Evolutionary conservation across 2,329 filamentous ascomycete genomes (phyloP).

Genomic region (Hirsutella rhossiliensis): DNA sequence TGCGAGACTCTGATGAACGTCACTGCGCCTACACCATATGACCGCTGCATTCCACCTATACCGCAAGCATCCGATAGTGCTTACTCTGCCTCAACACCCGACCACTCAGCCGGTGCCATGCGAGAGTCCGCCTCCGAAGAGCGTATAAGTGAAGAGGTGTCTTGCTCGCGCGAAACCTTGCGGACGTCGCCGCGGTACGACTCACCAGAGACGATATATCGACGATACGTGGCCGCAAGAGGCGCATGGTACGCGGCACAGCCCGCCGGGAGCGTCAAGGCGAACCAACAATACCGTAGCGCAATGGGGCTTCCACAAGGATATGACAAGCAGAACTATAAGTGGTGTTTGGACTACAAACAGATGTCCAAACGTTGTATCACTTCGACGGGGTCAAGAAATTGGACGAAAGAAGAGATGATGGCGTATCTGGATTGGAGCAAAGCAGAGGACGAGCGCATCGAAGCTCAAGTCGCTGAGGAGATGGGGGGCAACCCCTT

Average conservation of each 20-base stretch:
- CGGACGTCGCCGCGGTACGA: not conserved
- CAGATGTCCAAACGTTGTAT: too few relatives aligned
- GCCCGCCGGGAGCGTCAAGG: conserved; percentile 7
- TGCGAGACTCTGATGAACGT: too few relatives aligned
- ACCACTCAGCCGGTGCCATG: too few relatives aligned
- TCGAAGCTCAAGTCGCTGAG: conserved; percentile 6
- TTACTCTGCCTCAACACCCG: too few relatives aligned
- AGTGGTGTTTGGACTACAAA: too few relatives aligned
- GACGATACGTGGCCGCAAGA: conserved; percentile 8
- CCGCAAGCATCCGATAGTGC: too few relatives aligned
- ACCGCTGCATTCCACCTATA: too few relatives aligned
- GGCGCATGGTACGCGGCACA: conserved; percentile 8
- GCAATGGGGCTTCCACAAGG: conserved; percentile 7
- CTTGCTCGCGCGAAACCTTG: not conserved
- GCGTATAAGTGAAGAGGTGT: not conserved
- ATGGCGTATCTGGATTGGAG: conserved; percentile 12
- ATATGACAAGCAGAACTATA: too few relatives aligned
- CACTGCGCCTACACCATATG: too few relatives aligned
- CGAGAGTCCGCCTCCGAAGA: not conserved
- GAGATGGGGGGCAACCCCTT: conserved; percentile 5
- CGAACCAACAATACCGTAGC: conserved; percentile 10
- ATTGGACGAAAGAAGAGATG: too few relatives aligned
- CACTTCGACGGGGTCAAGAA: too few relatives aligned
- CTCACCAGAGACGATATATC: conserved; percentile 6
- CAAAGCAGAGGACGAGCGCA: conserved; percentile 9